These are phyloP conservation scores for Podospora australis DNA, from an alignment of 495 filamentous ascomycete genomes.

Conservation along the genomic window DNA sequence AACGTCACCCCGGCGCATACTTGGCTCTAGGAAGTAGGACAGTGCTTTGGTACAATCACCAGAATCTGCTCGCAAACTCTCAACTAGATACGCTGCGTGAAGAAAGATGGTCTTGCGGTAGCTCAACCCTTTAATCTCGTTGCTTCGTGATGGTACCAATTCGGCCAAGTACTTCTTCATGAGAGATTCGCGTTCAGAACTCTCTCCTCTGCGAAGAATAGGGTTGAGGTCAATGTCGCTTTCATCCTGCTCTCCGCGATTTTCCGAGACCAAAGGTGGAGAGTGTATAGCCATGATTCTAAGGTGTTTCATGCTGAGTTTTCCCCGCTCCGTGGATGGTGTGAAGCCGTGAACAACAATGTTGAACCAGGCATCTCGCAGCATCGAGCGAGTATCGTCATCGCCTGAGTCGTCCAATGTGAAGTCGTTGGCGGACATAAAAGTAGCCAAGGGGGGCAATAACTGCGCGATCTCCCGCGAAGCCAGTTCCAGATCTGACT, in stretches of 20 bases:
- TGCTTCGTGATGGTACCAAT: conserved; percentile 65
- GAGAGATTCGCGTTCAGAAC: conserved; percentile 63
- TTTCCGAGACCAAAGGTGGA: conserved; percentile 74
- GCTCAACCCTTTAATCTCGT: conserved; percentile 69
- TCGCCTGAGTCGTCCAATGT: conserved; percentile 37
- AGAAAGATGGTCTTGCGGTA: conserved; percentile 89
- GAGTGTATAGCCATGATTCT: conserved; percentile 78
- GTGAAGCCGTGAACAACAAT: conserved; percentile 88
- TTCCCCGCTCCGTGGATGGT: conserved; percentile 59
- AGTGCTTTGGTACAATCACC: conserved; percentile 85
- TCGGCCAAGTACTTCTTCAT: conserved; percentile 70
- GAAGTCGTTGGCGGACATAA: conserved; percentile 55
- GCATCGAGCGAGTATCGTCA: conserved; percentile 59
- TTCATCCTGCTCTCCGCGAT: conserved; percentile 78
- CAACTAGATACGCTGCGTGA: conserved; percentile 77
- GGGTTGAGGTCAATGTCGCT: conserved; percentile 95
- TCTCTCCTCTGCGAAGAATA: conserved; percentile 75
- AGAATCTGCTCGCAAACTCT: conserved; percentile 70
- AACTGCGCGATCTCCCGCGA: conserved; percentile 78
- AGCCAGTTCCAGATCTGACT: conserved; percentile 69
- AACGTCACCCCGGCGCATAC: conserved; percentile 69
- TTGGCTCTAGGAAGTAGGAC: conserved; percentile 86
- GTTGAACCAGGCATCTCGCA: conserved; percentile 96
- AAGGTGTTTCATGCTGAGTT: conserved; percentile 63
- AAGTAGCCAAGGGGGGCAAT: conserved; percentile 69